These are phyloP conservation scores for Aspergillus cristatus DNA, from an alignment of 495 filamentous ascomycete genomes.

Conservation along the genomic window DNA sequence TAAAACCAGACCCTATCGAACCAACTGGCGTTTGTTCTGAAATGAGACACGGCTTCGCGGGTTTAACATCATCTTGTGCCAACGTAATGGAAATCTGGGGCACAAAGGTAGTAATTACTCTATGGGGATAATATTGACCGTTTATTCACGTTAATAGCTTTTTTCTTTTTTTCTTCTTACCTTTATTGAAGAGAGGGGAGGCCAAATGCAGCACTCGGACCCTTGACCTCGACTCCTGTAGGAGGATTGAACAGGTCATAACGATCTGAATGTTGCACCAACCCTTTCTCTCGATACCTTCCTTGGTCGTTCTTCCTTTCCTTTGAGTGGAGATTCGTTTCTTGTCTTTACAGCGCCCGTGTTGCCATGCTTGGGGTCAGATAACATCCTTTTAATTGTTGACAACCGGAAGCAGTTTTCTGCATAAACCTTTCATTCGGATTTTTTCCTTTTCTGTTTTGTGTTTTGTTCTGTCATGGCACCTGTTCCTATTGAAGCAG, in stretches of 20 bases:
- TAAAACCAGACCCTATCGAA: slow-evolving; percentile 29
- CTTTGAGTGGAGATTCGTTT: slow-evolving; percentile 16
- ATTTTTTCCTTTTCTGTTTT: slow-evolving; percentile 16
- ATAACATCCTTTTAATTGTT: slow-evolving; percentile 33
- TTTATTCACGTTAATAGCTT: slow-evolving; percentile 44
- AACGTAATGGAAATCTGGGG: slow-evolving; percentile 33
- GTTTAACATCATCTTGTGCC: slow-evolving; percentile 33
- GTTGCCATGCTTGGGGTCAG: slow-evolving; percentile 23
- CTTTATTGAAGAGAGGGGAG: slow-evolving; percentile 11
- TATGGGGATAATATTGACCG: slow-evolving; percentile 40
- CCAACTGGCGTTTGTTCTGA: slow-evolving; percentile 11
- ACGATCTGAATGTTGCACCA: slow-evolving; percentile 10
- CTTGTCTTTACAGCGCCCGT: slow-evolving; percentile 10
- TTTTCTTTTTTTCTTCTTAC: slow-evolving; percentile 18
- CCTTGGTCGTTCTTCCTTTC: slow-evolving; percentile 14
- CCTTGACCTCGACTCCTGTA: slow-evolving; percentile 11
- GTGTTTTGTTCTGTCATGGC: slow-evolving; percentile 26
- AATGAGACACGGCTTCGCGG: slow-evolving; percentile 12
- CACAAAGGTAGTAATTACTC: slow-evolving; percentile 31
- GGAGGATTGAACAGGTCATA: slow-evolving; percentile 6
- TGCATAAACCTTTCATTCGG: slow-evolving; percentile 18
- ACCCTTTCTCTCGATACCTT: slow-evolving; percentile 4
- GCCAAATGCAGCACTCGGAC: slow-evolving; percentile 18
- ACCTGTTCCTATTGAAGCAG: slow-evolving; percentile 35
- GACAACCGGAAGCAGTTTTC: slow-evolving; percentile 19